Evolutionary conservation across 495 filamentous ascomycete species (phyloP).

Genomic region (Opeltia flavorubescens): DNA sequence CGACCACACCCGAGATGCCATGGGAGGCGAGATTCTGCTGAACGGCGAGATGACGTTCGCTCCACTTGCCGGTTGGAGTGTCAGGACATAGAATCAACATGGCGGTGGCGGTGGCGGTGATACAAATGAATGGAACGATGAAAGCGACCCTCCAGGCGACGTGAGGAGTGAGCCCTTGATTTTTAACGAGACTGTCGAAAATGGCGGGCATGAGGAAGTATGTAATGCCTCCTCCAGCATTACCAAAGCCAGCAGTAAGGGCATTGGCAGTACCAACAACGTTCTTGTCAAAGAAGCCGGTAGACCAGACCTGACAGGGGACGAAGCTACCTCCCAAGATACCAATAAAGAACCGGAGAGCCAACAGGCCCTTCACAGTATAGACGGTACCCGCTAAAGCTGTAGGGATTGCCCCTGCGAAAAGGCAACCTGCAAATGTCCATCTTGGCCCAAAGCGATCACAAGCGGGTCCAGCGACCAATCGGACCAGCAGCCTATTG

Average conservation of each 20-base stretch:
- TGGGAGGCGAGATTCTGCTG: constrained; percentile 30
- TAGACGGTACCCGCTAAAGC: constrained; percentile 67
- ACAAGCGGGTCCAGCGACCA: constrained; percentile 72
- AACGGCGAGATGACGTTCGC: constrained; percentile 45
- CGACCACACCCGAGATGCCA: constrained; percentile 28
- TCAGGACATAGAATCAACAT: constrained; percentile 71
- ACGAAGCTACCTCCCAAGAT: constrained; percentile 87
- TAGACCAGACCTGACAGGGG: constrained; percentile 92
- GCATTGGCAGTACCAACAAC: constrained; percentile 86
- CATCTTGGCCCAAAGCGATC: constrained; percentile 72
- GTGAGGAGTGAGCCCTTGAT: constrained; percentile 42
- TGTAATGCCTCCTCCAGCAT: constrained; percentile 78
- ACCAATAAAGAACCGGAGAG: constrained; percentile 81
- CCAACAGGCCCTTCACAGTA: constrained; percentile 54
- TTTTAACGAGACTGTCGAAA: constrained; percentile 59
- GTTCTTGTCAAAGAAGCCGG: constrained; percentile 92
- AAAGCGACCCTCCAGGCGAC: constrained; percentile 77
- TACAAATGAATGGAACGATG: constrained; percentile 68
- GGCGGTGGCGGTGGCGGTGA: constrained; percentile 44
- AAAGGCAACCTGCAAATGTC: constrained; percentile 63
- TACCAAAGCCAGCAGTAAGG: constrained; percentile 74
- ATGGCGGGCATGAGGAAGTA: constrained; percentile 91
- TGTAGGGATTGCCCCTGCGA: constrained; percentile 69
- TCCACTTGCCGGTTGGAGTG: constrained; percentile 74
- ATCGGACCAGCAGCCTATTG: constrained; percentile 56